Evolutionary conservation across 495 filamentous ascomycete genomes (phyloP).

Genomic region (Zalerion maritima): DNA sequence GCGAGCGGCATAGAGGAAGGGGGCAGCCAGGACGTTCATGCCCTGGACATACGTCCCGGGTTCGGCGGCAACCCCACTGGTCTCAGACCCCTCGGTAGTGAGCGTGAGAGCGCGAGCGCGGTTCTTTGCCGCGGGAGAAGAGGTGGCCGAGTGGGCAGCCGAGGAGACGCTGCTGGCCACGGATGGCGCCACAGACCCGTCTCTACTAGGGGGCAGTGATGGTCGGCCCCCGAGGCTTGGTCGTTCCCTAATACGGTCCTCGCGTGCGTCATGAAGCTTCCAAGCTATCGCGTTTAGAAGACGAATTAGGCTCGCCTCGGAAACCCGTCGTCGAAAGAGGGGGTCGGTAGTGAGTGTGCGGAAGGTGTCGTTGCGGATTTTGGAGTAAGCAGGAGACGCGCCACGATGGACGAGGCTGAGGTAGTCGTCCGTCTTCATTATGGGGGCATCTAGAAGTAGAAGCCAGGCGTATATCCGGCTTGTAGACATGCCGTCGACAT

Average conservation of each 20-base stretch:
- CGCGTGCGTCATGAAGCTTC: conserved; percentile 68
- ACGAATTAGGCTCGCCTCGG: conserved; percentile 86
- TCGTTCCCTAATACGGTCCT: conserved; percentile 24
- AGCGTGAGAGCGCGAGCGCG: conserved; percentile 36
- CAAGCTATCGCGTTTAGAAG: conserved; percentile 94
- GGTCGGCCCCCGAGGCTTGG: conserved; percentile 20
- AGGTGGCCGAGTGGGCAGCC: conserved; percentile 19
- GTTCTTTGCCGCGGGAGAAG: conserved; percentile 34
- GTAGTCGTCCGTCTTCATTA: conserved; percentile 74
- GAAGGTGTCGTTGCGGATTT: conserved; percentile 97
- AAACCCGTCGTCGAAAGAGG: conserved; percentile 86
- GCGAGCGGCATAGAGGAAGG: conserved; percentile 87
- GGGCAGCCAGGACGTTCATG: conserved; percentile 99
- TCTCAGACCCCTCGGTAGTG: conserved; percentile 44
- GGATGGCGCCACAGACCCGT: conserved; percentile 17
- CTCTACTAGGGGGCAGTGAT: conserved; percentile 16
- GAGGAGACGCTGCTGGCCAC: conserved; percentile 18
- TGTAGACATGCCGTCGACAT: conserved; percentile 89
- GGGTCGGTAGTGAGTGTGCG: conserved; percentile 91
- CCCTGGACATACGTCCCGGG: conserved; percentile 89
- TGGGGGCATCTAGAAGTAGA: conserved; percentile 71
- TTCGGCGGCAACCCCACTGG: conserved; percentile 33
- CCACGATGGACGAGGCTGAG: conserved; percentile 83
- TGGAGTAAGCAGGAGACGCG: conserved; percentile 83
- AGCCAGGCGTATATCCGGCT: conserved; percentile 93